Percentiles rank a stretch among this genome's conserved stretches.
Evolutionary conservation across 2,329 filamentous ascomycete species (phyloP).

Genomic region (Botryotinia narcissicola): DNA sequence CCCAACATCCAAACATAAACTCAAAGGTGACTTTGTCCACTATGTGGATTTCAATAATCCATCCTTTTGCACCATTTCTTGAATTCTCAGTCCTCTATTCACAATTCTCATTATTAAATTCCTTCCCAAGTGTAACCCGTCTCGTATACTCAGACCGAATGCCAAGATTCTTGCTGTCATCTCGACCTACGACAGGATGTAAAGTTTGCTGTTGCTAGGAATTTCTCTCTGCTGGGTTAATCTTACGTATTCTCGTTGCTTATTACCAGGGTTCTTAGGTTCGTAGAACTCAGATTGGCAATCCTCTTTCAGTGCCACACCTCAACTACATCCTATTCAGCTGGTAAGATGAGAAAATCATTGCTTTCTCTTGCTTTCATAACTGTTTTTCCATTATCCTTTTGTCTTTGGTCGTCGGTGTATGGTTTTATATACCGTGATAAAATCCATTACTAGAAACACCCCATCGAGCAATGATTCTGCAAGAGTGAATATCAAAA

Average conservation of each 20-base stretch:
- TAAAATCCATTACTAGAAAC: rapidly evolving
- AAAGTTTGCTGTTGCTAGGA: not conserved
- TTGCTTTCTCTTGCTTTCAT: rapidly evolving
- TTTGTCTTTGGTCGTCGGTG: no score
- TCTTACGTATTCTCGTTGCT: no score
- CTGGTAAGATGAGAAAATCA: not conserved
- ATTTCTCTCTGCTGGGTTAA: not conserved
- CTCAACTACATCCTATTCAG: not conserved
- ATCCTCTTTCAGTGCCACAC: not conserved
- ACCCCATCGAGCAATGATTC: not conserved
- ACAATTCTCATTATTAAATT: not conserved
- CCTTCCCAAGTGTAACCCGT: not conserved
- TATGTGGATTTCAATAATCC: not conserved
- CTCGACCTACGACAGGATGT: no score
- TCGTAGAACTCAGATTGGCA: not conserved
- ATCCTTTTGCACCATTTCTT: not conserved
- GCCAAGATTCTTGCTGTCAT: no score
- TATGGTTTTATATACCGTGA: not conserved
- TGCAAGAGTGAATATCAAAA: not conserved
- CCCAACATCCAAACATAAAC: not conserved
- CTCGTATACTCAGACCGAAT: not conserved
- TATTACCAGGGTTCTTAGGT: no score
- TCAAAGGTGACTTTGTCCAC: rapidly evolving
- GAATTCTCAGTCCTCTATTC: not conserved
- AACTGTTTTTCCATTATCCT: no score